Evolutionary conservation across 257 asterid genomes (phyloP).

Genomic region (Solanum bulbocastanum): DNA sequence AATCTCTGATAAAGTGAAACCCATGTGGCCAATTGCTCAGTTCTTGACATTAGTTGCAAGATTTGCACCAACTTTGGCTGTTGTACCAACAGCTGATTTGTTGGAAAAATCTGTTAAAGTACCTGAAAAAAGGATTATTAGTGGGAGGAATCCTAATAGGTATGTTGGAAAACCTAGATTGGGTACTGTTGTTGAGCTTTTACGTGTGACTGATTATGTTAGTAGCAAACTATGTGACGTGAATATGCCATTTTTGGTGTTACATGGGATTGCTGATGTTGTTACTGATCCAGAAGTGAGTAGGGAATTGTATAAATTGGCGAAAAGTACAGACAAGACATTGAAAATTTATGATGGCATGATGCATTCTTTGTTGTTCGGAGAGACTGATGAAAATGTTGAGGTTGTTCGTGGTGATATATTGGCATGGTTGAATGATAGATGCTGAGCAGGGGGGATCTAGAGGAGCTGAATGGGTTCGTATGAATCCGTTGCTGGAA

Average conservation of each 20-base stretch:
- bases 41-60: slow-evolving; percentile 40
- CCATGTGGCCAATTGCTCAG: slow-evolving; percentile 73
- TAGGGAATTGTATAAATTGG: slow-evolving; percentile 56
- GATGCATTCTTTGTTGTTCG: slow-evolving; percentile 88
- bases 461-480: not conserved
- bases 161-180: slow-evolving; percentile 73
- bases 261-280: slow-evolving; percentile 77
- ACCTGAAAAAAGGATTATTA: slow-evolving; percentile 46
- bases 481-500: not conserved
- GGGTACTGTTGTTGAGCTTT: slow-evolving; percentile 68
- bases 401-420: slow-evolving; percentile 56
- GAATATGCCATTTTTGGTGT: slow-evolving; percentile 47
- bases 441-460: not conserved
- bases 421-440: slow-evolving; percentile 52
- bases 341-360: slow-evolving; percentile 76
- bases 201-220: slow-evolving; percentile 64
- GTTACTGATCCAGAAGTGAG: slow-evolving; percentile 91
- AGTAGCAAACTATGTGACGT: slow-evolving; percentile 48
- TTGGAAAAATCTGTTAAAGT: slow-evolving; percentile 76
- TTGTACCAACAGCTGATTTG: slow-evolving; percentile 78
- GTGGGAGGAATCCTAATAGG: slow-evolving; percentile 57
- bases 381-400: slow-evolving; percentile 84
- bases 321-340: slow-evolving; percentile 66
- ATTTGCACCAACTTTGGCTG: slow-evolving; percentile 55
- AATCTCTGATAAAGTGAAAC: slow-evolving; percentile 71